Conservation (phyloP, 495 filamentous ascomycete species). For the Penicillium cataractarum region DNA sequence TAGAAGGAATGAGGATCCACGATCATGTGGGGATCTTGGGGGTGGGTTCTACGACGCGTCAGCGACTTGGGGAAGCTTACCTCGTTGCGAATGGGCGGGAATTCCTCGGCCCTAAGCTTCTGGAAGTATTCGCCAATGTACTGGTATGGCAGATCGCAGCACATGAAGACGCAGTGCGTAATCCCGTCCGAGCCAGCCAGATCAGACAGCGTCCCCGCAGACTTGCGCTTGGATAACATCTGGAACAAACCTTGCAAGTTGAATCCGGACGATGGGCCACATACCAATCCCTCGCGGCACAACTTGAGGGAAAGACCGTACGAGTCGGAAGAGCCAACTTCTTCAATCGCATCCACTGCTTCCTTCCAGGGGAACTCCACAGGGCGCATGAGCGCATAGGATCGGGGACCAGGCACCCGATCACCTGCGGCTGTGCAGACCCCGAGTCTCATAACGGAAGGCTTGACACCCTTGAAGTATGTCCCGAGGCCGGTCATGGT, state of each 20-base stretch:
- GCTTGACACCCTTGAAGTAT: constrained; percentile 57
- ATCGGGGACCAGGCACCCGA: constrained; percentile 59
- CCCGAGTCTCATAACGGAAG: constrained; percentile 53
- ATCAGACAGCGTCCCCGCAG: constrained; percentile 43
- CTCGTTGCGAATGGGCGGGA: constrained; percentile 61
- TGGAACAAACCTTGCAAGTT: constrained; percentile 58
- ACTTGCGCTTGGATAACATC: constrained; percentile 53
- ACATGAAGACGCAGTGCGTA: constrained; percentile 62
- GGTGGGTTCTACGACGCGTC: background rate
- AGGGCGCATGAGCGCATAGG: constrained; percentile 53
- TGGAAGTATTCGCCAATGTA: constrained; percentile 63
- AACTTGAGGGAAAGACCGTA: constrained; percentile 57
- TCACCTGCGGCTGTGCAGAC: constrained; percentile 61
- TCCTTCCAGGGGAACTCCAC: constrained; percentile 62
- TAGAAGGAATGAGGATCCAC: background rate
- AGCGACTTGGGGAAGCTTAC: constrained; percentile 31
- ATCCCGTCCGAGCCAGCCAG: constrained; percentile 49
- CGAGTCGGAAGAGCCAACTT: constrained; percentile 57
- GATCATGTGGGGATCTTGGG: background rate
- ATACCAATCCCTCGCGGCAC: constrained; percentile 60
- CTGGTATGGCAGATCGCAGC: constrained; percentile 66
- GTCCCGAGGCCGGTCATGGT: constrained; percentile 58
- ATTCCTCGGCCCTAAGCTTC: constrained; percentile 53
- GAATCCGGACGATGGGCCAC: constrained; percentile 63
- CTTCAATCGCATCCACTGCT: constrained; percentile 55